Conservation (phyloP, 257 asterid species). For the Linaria vulgaris region DNA sequence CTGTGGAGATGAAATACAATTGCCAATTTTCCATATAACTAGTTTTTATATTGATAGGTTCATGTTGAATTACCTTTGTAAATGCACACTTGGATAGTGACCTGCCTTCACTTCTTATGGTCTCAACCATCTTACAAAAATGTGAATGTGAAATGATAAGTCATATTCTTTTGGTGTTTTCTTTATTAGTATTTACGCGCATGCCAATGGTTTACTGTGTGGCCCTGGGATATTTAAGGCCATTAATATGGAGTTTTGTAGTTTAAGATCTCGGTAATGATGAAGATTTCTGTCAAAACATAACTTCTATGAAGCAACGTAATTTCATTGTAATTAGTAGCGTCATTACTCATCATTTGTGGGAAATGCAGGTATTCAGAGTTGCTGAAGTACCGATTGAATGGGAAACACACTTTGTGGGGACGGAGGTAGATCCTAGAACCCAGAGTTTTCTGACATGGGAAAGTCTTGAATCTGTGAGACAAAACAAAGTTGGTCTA, state of each 20-base stretch:
- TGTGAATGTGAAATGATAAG: constrained; percentile 8
- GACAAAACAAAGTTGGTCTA: constrained; percentile 79
- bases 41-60: not conserved
- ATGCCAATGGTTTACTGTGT: constrained; percentile 13
- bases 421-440: constrained; percentile 83
- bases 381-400: constrained; percentile 89
- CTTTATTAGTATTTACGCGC: not conserved
- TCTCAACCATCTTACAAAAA: constrained; percentile 2
- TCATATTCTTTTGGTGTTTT: constrained; percentile 1
- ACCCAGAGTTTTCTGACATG: constrained; percentile 95
- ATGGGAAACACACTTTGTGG: constrained; percentile 96
- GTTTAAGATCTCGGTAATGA: not conserved
- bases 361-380: constrained; percentile 53
- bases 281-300: not conserved
- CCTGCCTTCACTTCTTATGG: not conserved
- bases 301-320: constrained; percentile 6
- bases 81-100: not conserved
- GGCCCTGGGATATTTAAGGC: not conserved
- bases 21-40: not conserved
- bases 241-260: constrained; percentile 7
- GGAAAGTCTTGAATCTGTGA: constrained; percentile 95
- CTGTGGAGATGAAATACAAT: not conserved
- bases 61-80: not conserved
- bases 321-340: not conserved
- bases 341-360: constrained; percentile 20